phyloP scores from a whole-genome alignment of 495 filamentous ascomycete species.

The Daldinia grandis region DNA sequence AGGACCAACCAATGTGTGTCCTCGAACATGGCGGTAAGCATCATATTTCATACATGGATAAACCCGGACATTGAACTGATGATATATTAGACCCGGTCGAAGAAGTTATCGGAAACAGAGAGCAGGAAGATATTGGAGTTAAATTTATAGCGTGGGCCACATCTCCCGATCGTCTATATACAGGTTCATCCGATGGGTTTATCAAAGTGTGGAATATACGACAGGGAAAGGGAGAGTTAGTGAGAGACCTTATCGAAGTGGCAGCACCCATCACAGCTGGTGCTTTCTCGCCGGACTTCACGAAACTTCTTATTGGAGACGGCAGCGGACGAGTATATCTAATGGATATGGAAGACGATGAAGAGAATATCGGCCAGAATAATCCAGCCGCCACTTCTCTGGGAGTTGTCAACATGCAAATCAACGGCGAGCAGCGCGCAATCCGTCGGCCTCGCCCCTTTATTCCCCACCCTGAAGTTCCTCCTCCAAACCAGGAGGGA shows the following conservation, averaged over 20 bases:
- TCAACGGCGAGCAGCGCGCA: conserved; percentile 29
- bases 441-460: conserved; percentile 53
- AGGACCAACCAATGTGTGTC: conserved; percentile 64
- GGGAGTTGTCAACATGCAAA: conserved; percentile 34
- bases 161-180: conserved; percentile 75
- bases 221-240: conserved; percentile 60
- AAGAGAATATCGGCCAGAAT: conserved; percentile 29
- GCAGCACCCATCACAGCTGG: conserved; percentile 68
- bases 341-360: conserved; percentile 59
- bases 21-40: conserved; percentile 69
- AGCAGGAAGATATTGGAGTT: conserved; percentile 80
- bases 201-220: conserved; percentile 87
- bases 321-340: conserved; percentile 76
- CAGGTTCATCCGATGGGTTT: conserved; percentile 87
- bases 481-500: conserved; percentile 47
- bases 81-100: conserved; percentile 62
- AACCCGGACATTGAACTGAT: conserved; percentile 16
- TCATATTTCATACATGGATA: neutral
- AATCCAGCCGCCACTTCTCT: conserved; percentile 10
- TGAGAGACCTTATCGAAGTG: conserved; percentile 65
- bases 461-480: conserved; percentile 55
- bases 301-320: conserved; percentile 78
- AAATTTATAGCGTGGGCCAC: conserved; percentile 83
- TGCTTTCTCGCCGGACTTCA: conserved; percentile 75
- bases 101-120: conserved; percentile 66